phyloP scores from a whole-genome alignment of 1,284 basidiomycete species.

The Trametes pubescens region DNA sequence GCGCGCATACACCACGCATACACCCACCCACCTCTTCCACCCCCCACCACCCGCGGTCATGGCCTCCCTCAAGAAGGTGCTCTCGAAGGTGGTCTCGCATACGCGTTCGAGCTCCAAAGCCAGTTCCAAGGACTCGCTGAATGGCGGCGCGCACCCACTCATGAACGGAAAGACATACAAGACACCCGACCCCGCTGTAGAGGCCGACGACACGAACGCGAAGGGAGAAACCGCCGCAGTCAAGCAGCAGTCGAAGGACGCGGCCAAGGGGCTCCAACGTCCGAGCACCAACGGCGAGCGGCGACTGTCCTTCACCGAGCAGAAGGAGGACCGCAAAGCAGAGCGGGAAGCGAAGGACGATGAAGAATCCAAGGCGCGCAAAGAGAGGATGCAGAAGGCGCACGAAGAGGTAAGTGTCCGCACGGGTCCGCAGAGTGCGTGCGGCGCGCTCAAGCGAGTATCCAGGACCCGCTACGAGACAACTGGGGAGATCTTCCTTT shows the following conservation, averaged over 20 bases:
- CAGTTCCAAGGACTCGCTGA: conserved; percentile 19
- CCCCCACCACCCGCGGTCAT: conserved; percentile 12
- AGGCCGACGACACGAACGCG: conserved; percentile 30
- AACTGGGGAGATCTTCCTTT: conserved; percentile 72
- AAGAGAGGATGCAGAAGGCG: conserved; percentile 58
- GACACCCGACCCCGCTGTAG: conserved; percentile 15
- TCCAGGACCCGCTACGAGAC: conserved; percentile 63
- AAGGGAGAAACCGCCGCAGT: conserved; percentile 26
- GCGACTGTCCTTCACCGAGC: conserved; percentile 38
- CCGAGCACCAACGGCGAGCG: conserved; percentile 7
- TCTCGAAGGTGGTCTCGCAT: conserved; percentile 33
- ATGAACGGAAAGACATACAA: conserved; percentile 28
- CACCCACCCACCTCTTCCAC: conserved; percentile 9
- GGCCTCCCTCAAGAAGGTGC: conserved; percentile 33
- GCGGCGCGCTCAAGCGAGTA: neutral
- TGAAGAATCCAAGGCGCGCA: conserved; percentile 31
- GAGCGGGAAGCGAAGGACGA: conserved; percentile 39
- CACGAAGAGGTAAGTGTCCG: conserved; percentile 50
- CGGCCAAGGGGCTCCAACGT: conserved; percentile 8
- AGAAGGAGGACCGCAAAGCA: conserved; percentile 35
- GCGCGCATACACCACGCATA: conserved; percentile 9
- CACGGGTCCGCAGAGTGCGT: neutral
- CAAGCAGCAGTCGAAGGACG: conserved; percentile 21
- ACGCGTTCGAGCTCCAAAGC: conserved; percentile 27
- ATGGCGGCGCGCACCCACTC: conserved; percentile 20